Evolutionary conservation across 345 rosid species (phyloP), one percentile per base, ranked within the genome.

Genomic region (Punica granatum): DNA sequence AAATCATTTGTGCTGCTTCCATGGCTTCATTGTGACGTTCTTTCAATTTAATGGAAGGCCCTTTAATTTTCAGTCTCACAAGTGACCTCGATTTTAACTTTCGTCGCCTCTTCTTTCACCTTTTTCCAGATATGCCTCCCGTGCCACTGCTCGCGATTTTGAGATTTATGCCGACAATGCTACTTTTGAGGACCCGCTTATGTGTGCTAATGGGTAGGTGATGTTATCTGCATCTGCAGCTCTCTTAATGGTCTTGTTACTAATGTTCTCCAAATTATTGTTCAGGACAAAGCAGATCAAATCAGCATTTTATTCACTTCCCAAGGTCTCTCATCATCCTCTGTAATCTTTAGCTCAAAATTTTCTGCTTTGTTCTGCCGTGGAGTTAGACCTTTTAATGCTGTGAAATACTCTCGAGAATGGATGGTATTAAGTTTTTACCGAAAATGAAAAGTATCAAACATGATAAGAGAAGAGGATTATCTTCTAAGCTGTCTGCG

Each of bases 171-270:
- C 88, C 19, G 83, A 72, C 37, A 30, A 85, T 76, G 97, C 98
- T 74, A 80, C 98, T 34, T 92, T 90, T 77, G 97, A 92, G 75
- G 98, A 92, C 66, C 97, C 98, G n/a, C 86, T 92, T 34, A 92
- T 90, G 80, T 79, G 84, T 83, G 93, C 98, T 60, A 84, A 70
- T 4, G 98, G 98, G 97, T 92, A 76, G 32, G 85, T 71, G 2
- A 67, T 44, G 49, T 56, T 60, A n/a, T 59, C 4, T 56, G 12
- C 12, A 6, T 26, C 39, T 44, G 41, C 25, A 2, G 44, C 28
- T 46, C 30, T 13, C 5, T 43, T 15, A 26, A 48, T 19, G 32
- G 23, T 25, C 49, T 0, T 63, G 1, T 64, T 3, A 56, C 34
- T 30, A 18, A 56, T 26, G 25, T 44, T 14, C 15, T 23, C 42